phyloP scores from a whole-genome alignment of 1,139 yeast species.

The Casaregolazyma suthepensis region DNA sequence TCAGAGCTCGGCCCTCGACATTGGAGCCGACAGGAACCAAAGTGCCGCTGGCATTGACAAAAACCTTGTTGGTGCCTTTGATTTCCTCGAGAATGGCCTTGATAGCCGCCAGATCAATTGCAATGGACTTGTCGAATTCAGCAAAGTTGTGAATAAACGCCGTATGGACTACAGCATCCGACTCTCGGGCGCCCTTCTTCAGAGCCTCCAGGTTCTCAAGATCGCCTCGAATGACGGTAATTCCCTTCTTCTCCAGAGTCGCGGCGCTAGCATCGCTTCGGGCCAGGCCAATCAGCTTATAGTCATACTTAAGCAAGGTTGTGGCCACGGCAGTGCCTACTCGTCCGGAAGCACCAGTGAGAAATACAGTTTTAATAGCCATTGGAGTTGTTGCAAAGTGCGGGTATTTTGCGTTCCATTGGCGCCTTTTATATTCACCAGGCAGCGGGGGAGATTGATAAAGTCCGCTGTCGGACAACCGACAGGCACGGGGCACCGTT shows the following conservation, averaged over 20 bases:
- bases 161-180: constrained; percentile 35
- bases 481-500: no score
- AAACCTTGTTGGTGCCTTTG: constrained; percentile 24
- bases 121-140: constrained; percentile 11
- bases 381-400: no score
- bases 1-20: neutral
- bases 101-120: constrained; percentile 24
- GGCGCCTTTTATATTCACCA: no score
- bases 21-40: neutral
- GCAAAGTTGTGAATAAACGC: constrained; percentile 31
- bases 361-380: constrained; percentile 32
- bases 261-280: constrained; percentile 42
- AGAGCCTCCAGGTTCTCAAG: constrained; percentile 28
- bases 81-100: constrained; percentile 25
- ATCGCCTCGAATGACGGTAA: constrained; percentile 21
- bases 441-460: no score
- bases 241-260: constrained; percentile 3
- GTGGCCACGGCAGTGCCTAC: constrained; percentile 46
- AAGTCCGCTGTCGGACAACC: no score
- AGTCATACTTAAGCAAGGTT: constrained; percentile 32
- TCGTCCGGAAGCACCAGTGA: constrained; percentile 57
- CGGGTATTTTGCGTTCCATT: no score
- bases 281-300: constrained; percentile 51
- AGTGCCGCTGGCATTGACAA: constrained; percentile 3
- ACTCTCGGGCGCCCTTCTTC: constrained; percentile 23